These are phyloP conservation scores for Pseudogymnoascus destructans DNA, from an alignment of 2,329 filamentous ascomycete genomes.

Conservation along the genomic window DNA sequence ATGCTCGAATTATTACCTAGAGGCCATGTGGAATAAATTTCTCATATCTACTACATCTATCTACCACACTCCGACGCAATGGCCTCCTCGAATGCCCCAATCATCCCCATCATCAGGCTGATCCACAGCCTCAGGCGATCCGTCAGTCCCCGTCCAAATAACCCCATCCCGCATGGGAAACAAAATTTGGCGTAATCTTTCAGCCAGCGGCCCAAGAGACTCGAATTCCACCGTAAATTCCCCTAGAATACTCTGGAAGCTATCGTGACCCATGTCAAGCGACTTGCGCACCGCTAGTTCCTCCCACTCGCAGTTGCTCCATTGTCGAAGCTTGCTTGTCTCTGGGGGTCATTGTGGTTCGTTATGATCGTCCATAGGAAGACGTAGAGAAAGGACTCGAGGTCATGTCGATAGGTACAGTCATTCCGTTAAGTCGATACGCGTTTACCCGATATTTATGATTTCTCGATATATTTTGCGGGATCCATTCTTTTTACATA, in stretches of 20 bases:
- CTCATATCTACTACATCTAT: neutral
- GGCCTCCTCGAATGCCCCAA: neutral
- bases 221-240: slow-evolving; percentile 18
- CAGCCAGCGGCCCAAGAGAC: slow-evolving; percentile 16
- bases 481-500: too few relatives aligned
- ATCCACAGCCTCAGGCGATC: slow-evolving; percentile 14
- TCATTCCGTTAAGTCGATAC: too few relatives aligned
- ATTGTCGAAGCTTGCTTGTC: slow-evolving; percentile 17
- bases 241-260: slow-evolving; percentile 16
- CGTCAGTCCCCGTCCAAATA: slow-evolving; percentile 18
- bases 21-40: neutral
- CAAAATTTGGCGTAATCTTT: slow-evolving; percentile 15
- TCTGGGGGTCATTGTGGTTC: slow-evolving; percentile 14
- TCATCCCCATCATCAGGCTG: slow-evolving; percentile 17
- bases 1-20: neutral
- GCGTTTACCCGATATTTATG: too few relatives aligned
- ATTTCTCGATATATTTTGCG: too few relatives aligned
- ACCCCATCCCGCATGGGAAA: slow-evolving; percentile 16
- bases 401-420: slow-evolving; percentile 21
- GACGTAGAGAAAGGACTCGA: slow-evolving; percentile 22
- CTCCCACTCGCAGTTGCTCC: slow-evolving; percentile 16
- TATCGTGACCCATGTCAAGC: slow-evolving; percentile 14
- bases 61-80: neutral
- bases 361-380: slow-evolving; percentile 21
- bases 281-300: slow-evolving; percentile 17